Percentiles rank a stretch among this genome's conserved stretches.
Conservation (phyloP, 257 asterid genomes). For the Solanum corneliomulleri region DNA sequence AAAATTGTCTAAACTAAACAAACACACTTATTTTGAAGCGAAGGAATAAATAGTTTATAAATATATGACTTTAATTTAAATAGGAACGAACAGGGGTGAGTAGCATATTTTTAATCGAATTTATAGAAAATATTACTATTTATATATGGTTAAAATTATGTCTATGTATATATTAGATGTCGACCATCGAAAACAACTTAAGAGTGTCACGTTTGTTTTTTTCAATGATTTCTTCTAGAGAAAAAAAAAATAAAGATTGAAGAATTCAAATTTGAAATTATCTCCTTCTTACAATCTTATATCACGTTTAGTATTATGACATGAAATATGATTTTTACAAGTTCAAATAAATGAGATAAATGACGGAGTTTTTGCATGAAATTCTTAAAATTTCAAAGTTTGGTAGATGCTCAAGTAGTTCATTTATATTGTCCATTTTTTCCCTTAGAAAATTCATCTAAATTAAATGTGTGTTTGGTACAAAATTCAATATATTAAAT, state of each 20-base stretch:
- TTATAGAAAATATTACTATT: no score
- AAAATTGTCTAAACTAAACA: no score
- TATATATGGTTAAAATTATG: no score
- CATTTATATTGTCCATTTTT: background rate
- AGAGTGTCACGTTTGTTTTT: background rate
- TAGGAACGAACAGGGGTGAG: background rate
- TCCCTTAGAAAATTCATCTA: background rate
- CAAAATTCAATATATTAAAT: background rate
- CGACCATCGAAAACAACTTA: no score
- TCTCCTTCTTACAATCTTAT: background rate
- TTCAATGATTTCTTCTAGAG: background rate
- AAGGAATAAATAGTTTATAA: no score
- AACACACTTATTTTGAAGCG: background rate
- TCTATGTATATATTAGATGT: no score
- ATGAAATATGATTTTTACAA: background rate
- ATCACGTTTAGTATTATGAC: background rate
- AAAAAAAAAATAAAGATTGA: background rate
- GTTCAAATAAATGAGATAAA: background rate
- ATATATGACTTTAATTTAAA: background rate
- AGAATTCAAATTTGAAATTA: background rate
- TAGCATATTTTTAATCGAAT: no score
- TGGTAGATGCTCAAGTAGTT: background rate
- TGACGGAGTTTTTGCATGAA: background rate
- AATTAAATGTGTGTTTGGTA: background rate
- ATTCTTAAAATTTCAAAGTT: background rate